Evolutionary conservation across 2,329 filamentous ascomycete species (phyloP).

Genomic region (Penicillium frequentans): DNA sequence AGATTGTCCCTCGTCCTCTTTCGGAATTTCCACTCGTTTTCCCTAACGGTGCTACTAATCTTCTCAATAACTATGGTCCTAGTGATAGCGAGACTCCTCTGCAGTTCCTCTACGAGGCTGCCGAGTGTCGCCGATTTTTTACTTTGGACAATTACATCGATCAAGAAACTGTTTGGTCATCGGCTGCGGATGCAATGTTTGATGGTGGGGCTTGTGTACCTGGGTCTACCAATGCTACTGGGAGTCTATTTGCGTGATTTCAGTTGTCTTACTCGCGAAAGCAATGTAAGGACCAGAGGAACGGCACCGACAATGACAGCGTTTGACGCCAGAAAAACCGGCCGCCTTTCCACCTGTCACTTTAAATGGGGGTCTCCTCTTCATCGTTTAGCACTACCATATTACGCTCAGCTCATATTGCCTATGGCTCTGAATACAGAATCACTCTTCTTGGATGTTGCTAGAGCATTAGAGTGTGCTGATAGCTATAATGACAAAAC

Average conservation of each 20-base stretch:
- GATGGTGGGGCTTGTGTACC: slow-evolving; percentile 4
- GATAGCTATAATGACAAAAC: no score
- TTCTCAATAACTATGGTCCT: slow-evolving; percentile 41
- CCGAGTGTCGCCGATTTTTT: slow-evolving; percentile 59
- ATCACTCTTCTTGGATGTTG: no score
- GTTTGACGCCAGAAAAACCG: no score
- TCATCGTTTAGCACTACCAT: no score
- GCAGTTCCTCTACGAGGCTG: slow-evolving; percentile 60
- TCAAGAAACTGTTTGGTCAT: slow-evolving; percentile 51
- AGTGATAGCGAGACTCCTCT: slow-evolving; percentile 43
- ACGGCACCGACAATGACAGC: no score
- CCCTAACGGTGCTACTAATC: slow-evolving; percentile 28
- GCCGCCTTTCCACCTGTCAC: no score
- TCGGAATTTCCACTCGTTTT: not conserved
- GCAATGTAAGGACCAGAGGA: no score
- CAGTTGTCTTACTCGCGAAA: no score
- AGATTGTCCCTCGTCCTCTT: not conserved
- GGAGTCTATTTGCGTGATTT: slow-evolving; percentile 1
- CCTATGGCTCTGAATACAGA: no score
- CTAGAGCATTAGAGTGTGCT: no score
- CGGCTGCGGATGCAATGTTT: slow-evolving; percentile 31
- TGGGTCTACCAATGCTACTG: slow-evolving; percentile 1
- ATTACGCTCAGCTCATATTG: no score
- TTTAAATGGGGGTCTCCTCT: no score
- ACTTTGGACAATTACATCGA: slow-evolving; percentile 53